Evolutionary conservation across 2,329 filamentous ascomycete genomes (phyloP), one percentile per base, ranked within the genome.

Genomic region (Gremmenia infestans): DNA sequence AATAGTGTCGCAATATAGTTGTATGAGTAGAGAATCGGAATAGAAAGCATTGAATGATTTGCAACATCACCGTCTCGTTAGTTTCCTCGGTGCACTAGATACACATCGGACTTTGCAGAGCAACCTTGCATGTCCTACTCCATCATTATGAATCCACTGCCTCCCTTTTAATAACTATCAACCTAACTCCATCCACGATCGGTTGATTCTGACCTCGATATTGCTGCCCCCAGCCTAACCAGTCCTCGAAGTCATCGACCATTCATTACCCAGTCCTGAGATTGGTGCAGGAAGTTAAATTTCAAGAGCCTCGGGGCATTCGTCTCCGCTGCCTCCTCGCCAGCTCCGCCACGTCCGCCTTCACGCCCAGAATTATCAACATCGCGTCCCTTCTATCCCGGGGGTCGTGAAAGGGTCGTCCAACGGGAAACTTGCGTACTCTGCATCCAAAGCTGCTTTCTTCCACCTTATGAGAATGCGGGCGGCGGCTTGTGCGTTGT

Each of bases 251-350:
- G 37, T 40, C 37, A 40, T 40, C 37, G 37, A 28, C 28, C 8
- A 11, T 11, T 9, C 8, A 32, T 11, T 9, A 8, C 28, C 28
- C 7, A 82, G 11, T 87, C 32, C 70, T 78, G 52, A 73, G 73
- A 4, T 71, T 85, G 5, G 78, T 79, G 17, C 64, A 79, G 2
- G 76, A 82, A 47, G 73, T 86, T 50, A 71, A 74, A 12, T 71
- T 71, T 36, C 78, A 78, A 48, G 83, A 86, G 63, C 70, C 75
- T 1, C 76, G 77, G 49, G 74, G 79, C 62, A 76, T 87, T 60
- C 79, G 80, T 78, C 53, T 83, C 81, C 1, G 78, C 83, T 0
- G 82, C 0, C 72, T 86, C 1, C 73, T 86, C 1, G 74, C 83
- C 63, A 78, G 78, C 25, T 74, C 81, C 48, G 65, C 68, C 3